Conservation (phyloP, 2,329 filamentous ascomycete species). For the Colletotrichum australisinense region DNA sequence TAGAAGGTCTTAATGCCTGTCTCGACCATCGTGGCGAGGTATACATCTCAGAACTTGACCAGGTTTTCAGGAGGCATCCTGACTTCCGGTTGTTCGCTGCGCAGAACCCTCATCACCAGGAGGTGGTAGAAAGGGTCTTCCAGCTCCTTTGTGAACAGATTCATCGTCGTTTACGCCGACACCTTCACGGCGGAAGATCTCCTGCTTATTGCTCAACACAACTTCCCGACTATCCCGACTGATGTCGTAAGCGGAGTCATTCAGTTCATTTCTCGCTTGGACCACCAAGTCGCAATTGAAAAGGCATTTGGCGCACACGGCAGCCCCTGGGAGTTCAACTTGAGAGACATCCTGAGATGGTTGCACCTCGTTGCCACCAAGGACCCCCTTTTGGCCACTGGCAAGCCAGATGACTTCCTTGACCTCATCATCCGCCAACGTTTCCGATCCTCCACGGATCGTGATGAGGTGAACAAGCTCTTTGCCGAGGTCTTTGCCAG, state of each 20-base stretch:
- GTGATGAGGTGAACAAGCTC: constrained; percentile 71
- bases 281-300: constrained; percentile 73
- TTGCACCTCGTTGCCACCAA: constrained; percentile 75
- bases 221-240: constrained; percentile 74
- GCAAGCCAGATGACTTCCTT: constrained; percentile 77
- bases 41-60: constrained; percentile 94
- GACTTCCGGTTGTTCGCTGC: constrained; percentile 96
- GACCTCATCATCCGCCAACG: constrained; percentile 87
- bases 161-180: constrained; percentile 97
- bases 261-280: constrained; percentile 82
- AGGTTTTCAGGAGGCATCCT: constrained; percentile 89
- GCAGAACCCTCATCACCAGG: constrained; percentile 97
- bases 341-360: constrained; percentile 92
- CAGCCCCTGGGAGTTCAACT: constrained; percentile 95
- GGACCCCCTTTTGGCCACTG: constrained; percentile 70
- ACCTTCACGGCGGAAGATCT: constrained; percentile 86
- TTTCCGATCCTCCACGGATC: constrained; percentile 81
- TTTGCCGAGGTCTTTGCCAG: constrained; percentile 74
- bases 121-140: constrained; percentile 92
- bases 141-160: constrained; percentile 96
- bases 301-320: constrained; percentile 71
- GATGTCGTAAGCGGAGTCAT: constrained; percentile 76
- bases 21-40: constrained; percentile 96
- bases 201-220: constrained; percentile 81
- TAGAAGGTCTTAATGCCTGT: constrained; percentile 96